phyloP scores from a whole-genome alignment of 1,284 basidiomycete species.

The Ceratobasidium papillatum region DNA sequence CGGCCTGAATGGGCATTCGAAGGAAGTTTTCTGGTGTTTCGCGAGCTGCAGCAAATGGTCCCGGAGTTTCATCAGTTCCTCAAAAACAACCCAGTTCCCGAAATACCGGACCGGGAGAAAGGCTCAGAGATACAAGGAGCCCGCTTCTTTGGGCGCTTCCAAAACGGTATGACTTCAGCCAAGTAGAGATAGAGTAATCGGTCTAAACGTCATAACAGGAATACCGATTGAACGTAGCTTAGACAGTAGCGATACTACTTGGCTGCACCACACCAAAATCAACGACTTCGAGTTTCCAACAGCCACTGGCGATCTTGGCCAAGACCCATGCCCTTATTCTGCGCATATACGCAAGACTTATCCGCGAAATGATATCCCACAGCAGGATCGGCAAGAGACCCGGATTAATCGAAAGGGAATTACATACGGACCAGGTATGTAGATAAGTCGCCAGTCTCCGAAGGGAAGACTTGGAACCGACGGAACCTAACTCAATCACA shows the following conservation, averaged over 20 bases:
- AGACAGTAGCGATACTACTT: conserved; percentile 54
- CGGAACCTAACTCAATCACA: too few species aligned
- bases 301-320: not conserved
- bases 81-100: not conserved
- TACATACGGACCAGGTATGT: conserved; percentile 1
- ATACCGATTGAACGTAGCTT: conserved; percentile 59
- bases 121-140: not conserved
- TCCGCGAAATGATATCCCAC: not conserved
- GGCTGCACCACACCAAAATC: conserved; percentile 51
- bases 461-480: too few species aligned
- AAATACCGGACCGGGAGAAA: not conserved
- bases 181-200: not conserved
- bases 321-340: not conserved
- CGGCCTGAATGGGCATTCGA: not conserved
- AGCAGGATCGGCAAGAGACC: not conserved
- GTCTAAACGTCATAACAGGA: conserved; percentile 54
- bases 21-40: conserved; percentile 18
- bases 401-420: conserved; percentile 12
- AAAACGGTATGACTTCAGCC: not conserved
- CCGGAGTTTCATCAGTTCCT: conserved; percentile 8
- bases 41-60: conserved; percentile 7
- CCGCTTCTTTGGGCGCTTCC: conserved; percentile 1
- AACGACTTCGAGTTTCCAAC: not conserved
- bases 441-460: too few species aligned
- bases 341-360: conserved; percentile 23